Conservation (phyloP, 345 rosid genomes). For the Populus simonii region DNA sequence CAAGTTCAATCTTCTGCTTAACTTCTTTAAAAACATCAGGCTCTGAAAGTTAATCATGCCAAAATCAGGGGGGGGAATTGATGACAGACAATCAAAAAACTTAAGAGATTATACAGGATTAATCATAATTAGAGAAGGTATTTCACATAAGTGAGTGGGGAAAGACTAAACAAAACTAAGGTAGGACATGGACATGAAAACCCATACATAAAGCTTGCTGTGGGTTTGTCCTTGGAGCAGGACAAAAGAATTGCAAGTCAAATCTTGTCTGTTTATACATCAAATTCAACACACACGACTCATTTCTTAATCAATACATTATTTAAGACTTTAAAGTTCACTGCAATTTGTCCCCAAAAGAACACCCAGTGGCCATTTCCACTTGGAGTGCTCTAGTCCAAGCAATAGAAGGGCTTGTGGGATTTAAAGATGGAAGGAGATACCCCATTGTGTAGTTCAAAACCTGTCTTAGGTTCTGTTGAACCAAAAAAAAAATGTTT, state of each 20-base stretch:
- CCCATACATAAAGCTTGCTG: not conserved
- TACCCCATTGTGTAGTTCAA: not conserved
- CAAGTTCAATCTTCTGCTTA: constrained; percentile 84
- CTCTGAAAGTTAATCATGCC: constrained; percentile 51
- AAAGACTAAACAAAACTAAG: not conserved
- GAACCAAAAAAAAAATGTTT: too few species aligned
- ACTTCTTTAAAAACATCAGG: constrained; percentile 90
- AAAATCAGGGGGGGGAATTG: constrained; percentile 2
- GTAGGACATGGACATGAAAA: not conserved
- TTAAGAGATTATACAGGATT: constrained; percentile 1
- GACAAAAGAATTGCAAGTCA: not conserved
- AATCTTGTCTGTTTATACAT: not conserved
- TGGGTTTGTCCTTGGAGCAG: not conserved
- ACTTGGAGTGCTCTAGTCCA: not conserved
- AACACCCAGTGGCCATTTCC: not conserved
- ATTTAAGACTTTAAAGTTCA: not conserved
- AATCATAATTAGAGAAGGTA: not conserved
- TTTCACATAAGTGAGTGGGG: not conserved
- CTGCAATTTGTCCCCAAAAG: too few species aligned
- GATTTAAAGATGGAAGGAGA: not conserved
- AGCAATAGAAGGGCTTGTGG: not conserved
- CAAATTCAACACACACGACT: not conserved
- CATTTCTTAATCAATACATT: not conserved
- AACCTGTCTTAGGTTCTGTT: not conserved
- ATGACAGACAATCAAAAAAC: not conserved